Conservation (phyloP, 2,329 filamentous ascomycete genomes). For the Venturiaceae sp. region DNA sequence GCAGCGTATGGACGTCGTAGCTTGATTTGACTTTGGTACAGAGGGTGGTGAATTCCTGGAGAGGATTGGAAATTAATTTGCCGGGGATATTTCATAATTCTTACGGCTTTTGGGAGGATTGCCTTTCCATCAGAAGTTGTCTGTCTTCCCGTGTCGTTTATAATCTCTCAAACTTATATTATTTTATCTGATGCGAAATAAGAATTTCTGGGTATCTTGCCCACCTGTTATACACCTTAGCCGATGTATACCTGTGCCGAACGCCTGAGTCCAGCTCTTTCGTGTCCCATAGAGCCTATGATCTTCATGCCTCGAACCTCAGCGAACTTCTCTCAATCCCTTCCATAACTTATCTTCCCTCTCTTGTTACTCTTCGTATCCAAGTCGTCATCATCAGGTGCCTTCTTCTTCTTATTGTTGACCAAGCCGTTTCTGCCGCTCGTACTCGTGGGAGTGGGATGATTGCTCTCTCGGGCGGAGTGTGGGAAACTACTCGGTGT, state of each 20-base stretch:
- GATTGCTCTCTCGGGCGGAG: conserved; percentile 31
- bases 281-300: no score
- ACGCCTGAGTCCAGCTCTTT: background rate
- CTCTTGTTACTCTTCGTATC: conserved; percentile 37
- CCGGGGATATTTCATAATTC: no score
- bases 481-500: conserved; percentile 36
- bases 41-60: no score
- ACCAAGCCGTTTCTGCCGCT: conserved; percentile 19
- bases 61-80: background rate
- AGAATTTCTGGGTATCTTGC: background rate
- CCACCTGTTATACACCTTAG: no score
- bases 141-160: background rate
- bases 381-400: conserved; percentile 33
- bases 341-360: conserved; percentile 39
- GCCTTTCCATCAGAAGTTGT: background rate
- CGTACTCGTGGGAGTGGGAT: conserved; percentile 27
- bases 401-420: conserved; percentile 37
- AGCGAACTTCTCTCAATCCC: conserved; percentile 30
- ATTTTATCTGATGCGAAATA: background rate
- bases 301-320: no score
- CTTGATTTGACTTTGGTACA: no score
- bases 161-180: background rate
- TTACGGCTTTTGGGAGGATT: no score
- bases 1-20: no score
- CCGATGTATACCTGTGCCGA: no score